Evolutionary conservation across 179 eudicot genomes (phyloP), one percentile per base, ranked within the genome.

Genomic region (Patellifolia procumbens): DNA sequence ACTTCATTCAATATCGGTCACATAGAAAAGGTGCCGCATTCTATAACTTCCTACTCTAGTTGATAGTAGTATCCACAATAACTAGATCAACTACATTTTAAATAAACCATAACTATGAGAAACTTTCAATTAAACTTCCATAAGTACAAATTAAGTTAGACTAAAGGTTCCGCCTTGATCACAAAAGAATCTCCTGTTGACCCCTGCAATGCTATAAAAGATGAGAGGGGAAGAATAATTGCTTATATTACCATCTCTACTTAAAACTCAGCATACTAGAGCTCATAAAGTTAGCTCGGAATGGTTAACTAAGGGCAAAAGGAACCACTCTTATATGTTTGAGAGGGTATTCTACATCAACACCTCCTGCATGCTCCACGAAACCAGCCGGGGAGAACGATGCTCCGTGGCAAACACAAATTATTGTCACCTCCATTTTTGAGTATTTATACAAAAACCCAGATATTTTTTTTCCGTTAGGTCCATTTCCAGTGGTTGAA

Each of bases 301-400:
- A 29, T 35, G 58, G 73, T 78, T 81, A 78, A n/a, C 62, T 55
- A 22, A 81, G 32, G 32, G 82, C 72, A 60, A 83, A 79, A 24
- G 92, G 88, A 75, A 81, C 79, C 22, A 92, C 87, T 7, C 85
- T 87, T 34, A 90, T 90, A 76, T 89, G 94, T 70, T 72, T 86
- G 20, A 92, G 79, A 39, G 97, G 97, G 68, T 90, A 82, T 29
- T 85, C 71, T 17, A 92, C 66, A 37, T 86, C 84, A 6, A 83
- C 83, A 28, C 94, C 90, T 26, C 97, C 97, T 0, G 94, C 97
- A 75, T 92, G 94, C 87, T 90, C 88, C 26, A 92, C 89, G n/a
- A 92, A 92, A 75, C 80, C 89, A 28, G 92, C 89, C 0, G 94
- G 97, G 19, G 94, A 76, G 74, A 92, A 89, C 5, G 88, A 86